Conservation (phyloP, 345 rosid species). For the Kandelia obovata region DNA sequence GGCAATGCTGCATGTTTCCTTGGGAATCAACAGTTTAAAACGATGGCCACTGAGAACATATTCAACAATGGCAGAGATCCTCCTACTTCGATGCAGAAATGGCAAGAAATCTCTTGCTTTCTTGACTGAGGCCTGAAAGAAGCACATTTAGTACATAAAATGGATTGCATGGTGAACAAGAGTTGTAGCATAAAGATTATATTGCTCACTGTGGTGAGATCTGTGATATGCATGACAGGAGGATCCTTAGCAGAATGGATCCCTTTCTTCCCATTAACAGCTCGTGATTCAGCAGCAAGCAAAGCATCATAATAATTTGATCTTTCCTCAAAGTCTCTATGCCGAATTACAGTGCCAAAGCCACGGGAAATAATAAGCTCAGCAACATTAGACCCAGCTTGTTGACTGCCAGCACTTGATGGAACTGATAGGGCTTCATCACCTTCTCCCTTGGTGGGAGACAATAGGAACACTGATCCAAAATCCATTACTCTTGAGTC, state of each 20-base stretch:
- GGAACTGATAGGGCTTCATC: conserved; percentile 51
- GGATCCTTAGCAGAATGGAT: conserved; percentile 77
- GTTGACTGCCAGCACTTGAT: conserved; percentile 39
- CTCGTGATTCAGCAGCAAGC: conserved; percentile 92
- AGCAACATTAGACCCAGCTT: conserved; percentile 66
- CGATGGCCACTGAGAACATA: conserved; percentile 99
- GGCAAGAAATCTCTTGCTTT: conserved; percentile 91
- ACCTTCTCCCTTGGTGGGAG: conserved; percentile 56
- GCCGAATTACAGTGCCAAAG: conserved; percentile 68
- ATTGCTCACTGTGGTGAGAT: conserved; percentile 59
- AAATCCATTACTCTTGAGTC: conserved; percentile 91
- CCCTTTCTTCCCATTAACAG: conserved; percentile 68
- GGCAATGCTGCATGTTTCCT: conserved; percentile 94
- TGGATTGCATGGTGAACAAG: neutral
- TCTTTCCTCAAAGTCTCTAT: conserved; percentile 96
- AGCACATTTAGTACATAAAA: conserved; percentile 8
- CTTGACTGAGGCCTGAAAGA: conserved; percentile 66
- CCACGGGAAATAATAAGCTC: conserved; percentile 84
- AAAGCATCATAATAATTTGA: conserved; percentile 88
- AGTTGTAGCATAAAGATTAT: neutral
- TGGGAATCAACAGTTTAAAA: conserved; percentile 84
- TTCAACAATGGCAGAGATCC: conserved; percentile 82
- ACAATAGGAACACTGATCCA: conserved; percentile 77
- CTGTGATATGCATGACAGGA: conserved; percentile 73
- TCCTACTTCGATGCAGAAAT: conserved; percentile 67